phyloP scores from a whole-genome alignment of 306 rosid species.

The Vachellia collinsii region DNA sequence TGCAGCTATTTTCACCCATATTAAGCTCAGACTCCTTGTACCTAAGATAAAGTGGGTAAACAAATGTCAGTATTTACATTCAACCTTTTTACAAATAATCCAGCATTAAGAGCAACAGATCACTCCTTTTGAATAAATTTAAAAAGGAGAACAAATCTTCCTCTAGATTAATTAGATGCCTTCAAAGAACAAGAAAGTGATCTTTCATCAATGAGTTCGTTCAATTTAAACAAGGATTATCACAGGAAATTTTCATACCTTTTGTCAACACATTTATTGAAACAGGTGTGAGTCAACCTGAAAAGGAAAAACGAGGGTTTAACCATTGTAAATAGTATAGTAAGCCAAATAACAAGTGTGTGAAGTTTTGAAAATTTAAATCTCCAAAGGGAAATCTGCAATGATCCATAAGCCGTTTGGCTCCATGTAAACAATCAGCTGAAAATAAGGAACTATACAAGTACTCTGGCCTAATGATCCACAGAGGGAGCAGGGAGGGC shows the following conservation, averaged over 20 bases:
- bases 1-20: constrained; percentile 99
- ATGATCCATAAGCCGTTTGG: not conserved
- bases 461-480: not conserved
- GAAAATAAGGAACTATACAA: not conserved
- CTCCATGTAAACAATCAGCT: not conserved
- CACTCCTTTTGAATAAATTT: not conserved
- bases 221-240: not conserved
- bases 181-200: constrained; percentile 21
- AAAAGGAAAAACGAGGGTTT: constrained; percentile 25
- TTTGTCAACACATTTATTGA: constrained; percentile 89
- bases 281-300: constrained; percentile 97
- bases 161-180: constrained; percentile 12
- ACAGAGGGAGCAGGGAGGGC: not conserved
- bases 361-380: not conserved
- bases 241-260: constrained; percentile 54
- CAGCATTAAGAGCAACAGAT: not conserved
- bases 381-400: not conserved
- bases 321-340: constrained; percentile 15
- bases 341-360: not conserved
- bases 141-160: constrained; percentile 1
- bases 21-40: constrained; percentile 96
- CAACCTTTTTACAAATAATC: constrained; percentile 3
- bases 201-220: not conserved
- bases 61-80: constrained; percentile 4
- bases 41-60: constrained; percentile 48